Conservation (phyloP, 2,329 filamentous ascomycete species). For the Trichoderma sp. region DNA sequence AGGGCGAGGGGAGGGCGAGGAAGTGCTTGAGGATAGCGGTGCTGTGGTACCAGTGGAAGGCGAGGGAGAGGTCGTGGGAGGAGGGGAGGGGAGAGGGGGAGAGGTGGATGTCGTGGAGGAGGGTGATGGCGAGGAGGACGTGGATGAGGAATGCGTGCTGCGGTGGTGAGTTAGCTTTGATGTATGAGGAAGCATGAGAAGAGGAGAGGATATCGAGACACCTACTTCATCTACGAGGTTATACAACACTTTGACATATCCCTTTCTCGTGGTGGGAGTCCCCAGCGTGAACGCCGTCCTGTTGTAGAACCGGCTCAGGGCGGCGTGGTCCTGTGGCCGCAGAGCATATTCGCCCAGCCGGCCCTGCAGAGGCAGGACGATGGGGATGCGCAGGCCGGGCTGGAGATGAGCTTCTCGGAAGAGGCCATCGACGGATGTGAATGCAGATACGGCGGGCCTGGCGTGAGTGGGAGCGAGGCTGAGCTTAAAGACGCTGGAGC, state of each 20-base stretch:
- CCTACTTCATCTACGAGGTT: slow-evolving; percentile 48
- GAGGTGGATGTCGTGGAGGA: slow-evolving; percentile 57
- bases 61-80: slow-evolving; percentile 41
- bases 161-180: background rate
- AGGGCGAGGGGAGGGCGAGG: slow-evolving; percentile 40
- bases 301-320: slow-evolving; percentile 48
- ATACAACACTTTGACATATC: slow-evolving; percentile 44
- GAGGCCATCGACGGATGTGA: background rate
- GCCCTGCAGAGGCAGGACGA: slow-evolving; percentile 34
- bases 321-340: slow-evolving; percentile 39
- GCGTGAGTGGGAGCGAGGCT: slow-evolving; percentile 11
- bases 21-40: slow-evolving; percentile 53
- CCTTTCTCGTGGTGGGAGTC: slow-evolving; percentile 35
- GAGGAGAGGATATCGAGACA: background rate
- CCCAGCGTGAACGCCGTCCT: slow-evolving; percentile 49
- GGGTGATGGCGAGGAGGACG: slow-evolving; percentile 54
- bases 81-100: slow-evolving; percentile 27
- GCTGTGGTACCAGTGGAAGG: slow-evolving; percentile 53
- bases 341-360: slow-evolving; percentile 38
- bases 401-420: slow-evolving; percentile 9
- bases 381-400: slow-evolving; percentile 33
- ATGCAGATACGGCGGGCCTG: no score
- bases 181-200: background rate
- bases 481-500: slow-evolving; percentile 31
- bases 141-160: slow-evolving; percentile 60